Evolutionary conservation across 2,329 filamentous ascomycete genomes (phyloP).

Genomic region (Beauveria pseudobassiana): DNA sequence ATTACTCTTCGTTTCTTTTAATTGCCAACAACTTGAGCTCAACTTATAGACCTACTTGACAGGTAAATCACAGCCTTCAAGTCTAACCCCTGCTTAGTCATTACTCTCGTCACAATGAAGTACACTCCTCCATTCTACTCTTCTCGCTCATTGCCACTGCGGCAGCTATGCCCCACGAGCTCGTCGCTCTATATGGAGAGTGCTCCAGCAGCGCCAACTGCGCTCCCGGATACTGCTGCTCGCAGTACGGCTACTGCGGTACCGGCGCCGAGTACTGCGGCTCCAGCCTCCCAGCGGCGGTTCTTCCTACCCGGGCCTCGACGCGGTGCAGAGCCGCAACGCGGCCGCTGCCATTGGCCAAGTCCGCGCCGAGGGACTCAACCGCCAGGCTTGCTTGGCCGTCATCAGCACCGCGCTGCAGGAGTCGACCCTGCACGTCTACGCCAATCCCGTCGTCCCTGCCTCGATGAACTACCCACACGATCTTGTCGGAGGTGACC

Average conservation of each 20-base stretch:
- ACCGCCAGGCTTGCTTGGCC: conserved; percentile 4
- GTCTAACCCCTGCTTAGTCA: background rate
- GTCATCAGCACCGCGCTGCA: conserved; percentile 9
- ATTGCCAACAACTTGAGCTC: background rate
- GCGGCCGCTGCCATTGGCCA: conserved; percentile 7
- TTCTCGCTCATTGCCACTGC: background rate
- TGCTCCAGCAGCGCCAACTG: conserved; percentile 15
- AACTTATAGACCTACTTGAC: background rate
- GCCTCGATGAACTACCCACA: conserved; percentile 10
- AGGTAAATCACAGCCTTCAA: background rate
- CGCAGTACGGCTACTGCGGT: conserved; percentile 16
- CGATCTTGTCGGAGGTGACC: conserved; percentile 7
- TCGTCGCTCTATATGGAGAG: conserved; percentile 12
- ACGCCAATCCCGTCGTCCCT: conserved; percentile 3
- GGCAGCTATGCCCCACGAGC: background rate
- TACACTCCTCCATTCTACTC: background rate
- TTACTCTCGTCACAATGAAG: background rate
- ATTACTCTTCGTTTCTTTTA: background rate
- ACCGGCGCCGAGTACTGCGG: conserved; percentile 16
- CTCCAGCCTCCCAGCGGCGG: conserved; percentile 8
- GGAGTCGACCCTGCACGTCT: conserved; percentile 9
- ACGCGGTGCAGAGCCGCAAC: conserved; percentile 8
- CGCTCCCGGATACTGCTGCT: conserved; percentile 15
- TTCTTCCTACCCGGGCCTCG: background rate
- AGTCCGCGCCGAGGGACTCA: background rate